phyloP scores from a whole-genome alignment of 441 rosid genomes.

The Euphorbia neoarborescens region DNA sequence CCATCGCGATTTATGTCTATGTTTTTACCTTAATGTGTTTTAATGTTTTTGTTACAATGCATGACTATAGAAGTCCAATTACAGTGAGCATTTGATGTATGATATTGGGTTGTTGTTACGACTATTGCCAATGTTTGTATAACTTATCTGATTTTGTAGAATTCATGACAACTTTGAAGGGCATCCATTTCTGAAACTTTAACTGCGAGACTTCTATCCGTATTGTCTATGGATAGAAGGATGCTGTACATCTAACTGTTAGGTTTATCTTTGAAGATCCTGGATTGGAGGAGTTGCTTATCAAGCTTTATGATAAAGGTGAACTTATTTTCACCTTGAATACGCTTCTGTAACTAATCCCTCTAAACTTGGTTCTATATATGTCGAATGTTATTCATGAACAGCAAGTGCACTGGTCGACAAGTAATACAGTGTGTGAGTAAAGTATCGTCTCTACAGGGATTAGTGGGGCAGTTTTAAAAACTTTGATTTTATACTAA shows the following conservation, averaged over 20 bases:
- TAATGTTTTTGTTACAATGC: not conserved
- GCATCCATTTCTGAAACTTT: not conserved
- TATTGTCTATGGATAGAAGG: constrained; percentile 40
- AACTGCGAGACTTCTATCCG: not conserved
- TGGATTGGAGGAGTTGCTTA: constrained; percentile 90
- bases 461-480: too few species aligned
- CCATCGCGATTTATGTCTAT: not conserved
- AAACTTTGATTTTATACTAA: too few species aligned
- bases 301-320: constrained; percentile 94
- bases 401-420: too few species aligned
- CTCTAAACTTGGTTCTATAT: not conserved
- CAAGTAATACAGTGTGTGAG: too few species aligned
- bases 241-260: constrained; percentile 90
- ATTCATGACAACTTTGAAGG: not conserved
- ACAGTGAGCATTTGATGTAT: not conserved
- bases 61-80: not conserved
- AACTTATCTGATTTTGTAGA: constrained; percentile 5
- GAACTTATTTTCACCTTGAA: constrained; percentile 13
- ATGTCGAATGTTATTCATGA: not conserved
- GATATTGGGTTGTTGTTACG: not conserved
- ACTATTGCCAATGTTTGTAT: not conserved
- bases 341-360: not conserved
- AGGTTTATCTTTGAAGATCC: constrained; percentile 95
- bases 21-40: not conserved
- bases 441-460: too few species aligned